Conservation (phyloP, 495 filamentous ascomycete species). For the Neurospora sp. region DNA sequence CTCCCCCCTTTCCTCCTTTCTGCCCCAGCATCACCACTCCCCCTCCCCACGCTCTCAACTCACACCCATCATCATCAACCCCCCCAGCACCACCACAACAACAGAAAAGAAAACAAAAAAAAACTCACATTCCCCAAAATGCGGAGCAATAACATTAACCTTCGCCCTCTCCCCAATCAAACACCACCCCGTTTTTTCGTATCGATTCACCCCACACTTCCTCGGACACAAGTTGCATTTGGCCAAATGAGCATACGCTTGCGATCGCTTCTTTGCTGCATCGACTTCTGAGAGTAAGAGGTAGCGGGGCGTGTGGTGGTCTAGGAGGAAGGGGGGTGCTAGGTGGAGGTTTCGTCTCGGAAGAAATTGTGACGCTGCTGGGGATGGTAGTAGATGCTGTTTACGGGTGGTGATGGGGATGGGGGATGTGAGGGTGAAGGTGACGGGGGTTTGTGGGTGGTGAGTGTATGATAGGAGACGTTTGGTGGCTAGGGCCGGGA, state of each 20-base stretch:
- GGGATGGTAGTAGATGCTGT: too few relatives aligned
- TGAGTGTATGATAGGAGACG: not conserved
- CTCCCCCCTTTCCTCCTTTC: too few relatives aligned
- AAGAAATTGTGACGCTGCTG: too few relatives aligned
- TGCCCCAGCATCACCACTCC: not conserved
- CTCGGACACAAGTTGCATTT: conserved; percentile 72
- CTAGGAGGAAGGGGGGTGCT: conserved; percentile 65
- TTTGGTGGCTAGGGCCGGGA: not conserved
- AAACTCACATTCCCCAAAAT: conserved; percentile 50
- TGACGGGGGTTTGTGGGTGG: too few relatives aligned
- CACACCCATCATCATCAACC: not conserved
- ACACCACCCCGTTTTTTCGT: conserved; percentile 60
- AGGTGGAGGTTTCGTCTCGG: too few relatives aligned
- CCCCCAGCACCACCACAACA: too few relatives aligned
- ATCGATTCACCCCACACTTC: conserved; percentile 63
- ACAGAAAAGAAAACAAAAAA: not conserved
- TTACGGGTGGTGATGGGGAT: not conserved
- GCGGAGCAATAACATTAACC: conserved; percentile 69
- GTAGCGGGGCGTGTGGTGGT: conserved; percentile 62
- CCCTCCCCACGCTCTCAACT: too few relatives aligned
- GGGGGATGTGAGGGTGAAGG: not conserved
- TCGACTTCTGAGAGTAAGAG: conserved; percentile 48
- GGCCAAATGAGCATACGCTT: conserved; percentile 55
- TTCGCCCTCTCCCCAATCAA: conserved; percentile 62
- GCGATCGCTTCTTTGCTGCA: conserved; percentile 52